A percentile compares a stretch with the other conserved stretches of the same genome.
These are phyloP conservation scores for Psilocybe cyanescens DNA, from an alignment of 768 basidiomycete genomes.

Conservation along the genomic window DNA sequence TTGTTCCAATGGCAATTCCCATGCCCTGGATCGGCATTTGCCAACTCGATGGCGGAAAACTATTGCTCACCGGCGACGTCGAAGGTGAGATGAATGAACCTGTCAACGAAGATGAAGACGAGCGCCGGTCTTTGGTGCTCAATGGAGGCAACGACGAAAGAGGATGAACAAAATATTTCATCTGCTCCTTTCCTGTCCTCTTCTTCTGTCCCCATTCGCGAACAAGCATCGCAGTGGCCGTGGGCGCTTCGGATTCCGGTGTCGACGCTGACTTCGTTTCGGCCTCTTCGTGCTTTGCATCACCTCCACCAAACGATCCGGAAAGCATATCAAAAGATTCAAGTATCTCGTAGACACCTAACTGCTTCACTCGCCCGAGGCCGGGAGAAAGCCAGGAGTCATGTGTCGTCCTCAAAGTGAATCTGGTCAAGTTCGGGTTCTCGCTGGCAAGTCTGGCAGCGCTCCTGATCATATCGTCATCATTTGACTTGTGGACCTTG, in stretches of 20 bases:
- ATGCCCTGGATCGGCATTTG: neutral
- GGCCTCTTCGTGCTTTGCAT: neutral
- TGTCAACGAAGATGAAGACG: neutral
- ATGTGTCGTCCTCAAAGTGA: slow-evolving; percentile 35
- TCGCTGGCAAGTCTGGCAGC: slow-evolving; percentile 33
- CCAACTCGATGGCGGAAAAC: slow-evolving; percentile 12
- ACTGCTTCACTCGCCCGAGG: slow-evolving; percentile 28
- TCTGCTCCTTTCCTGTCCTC: neutral
- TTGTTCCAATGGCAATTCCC: neutral
- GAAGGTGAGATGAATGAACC: neutral
- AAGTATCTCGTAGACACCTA: slow-evolving; percentile 35
- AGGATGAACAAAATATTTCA: neutral
- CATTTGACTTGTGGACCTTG: slow-evolving; percentile 38
- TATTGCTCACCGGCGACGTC: neutral
- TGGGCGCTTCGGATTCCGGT: neutral
- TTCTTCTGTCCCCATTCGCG: slow-evolving; percentile 3
- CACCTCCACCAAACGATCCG: neutral
- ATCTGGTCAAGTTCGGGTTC: slow-evolving; percentile 34
- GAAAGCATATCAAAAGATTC: neutral
- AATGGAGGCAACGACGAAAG: neutral
- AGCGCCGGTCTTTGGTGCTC: neutral
- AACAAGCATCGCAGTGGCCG: neutral
- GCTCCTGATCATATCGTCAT: slow-evolving; percentile 35
- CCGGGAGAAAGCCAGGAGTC: slow-evolving; percentile 40
- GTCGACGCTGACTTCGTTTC: neutral